These are phyloP conservation scores for Solanum pinnatisectum DNA, from an alignment of 257 asterid genomes.

Conservation along the genomic window DNA sequence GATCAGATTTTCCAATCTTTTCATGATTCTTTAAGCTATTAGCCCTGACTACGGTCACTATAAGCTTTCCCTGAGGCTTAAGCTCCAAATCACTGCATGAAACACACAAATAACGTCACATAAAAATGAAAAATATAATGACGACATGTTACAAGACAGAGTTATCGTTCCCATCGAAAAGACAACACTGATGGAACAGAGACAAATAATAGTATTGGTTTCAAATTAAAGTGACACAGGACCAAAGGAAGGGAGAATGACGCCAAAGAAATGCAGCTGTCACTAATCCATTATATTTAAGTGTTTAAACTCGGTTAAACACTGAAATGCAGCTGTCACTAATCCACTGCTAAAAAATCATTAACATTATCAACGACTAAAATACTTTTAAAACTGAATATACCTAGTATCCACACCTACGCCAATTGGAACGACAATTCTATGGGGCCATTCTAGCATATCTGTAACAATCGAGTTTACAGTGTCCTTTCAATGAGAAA, in stretches of 20 bases:
- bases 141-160: not conserved
- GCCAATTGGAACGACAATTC: conserved; percentile 95
- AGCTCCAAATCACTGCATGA: conserved; percentile 89
- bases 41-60: conserved; percentile 51
- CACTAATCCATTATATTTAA: not conserved
- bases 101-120: not conserved
- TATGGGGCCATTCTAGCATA: conserved; percentile 98
- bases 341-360: not conserved
- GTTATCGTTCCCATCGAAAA: not conserved
- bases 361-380: not conserved
- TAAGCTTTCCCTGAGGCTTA: conserved; percentile 88
- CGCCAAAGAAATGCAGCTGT: not conserved
- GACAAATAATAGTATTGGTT: not conserved
- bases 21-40: conserved; percentile 82
- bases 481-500: conserved; percentile 51
- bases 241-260: not conserved
- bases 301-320: not conserved
- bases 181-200: not conserved
- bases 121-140: not conserved
- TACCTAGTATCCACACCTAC: conserved; percentile 79
- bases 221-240: not conserved
- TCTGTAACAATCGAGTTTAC: conserved; percentile 73
- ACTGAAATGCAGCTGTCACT: not conserved
- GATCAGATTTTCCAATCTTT: conserved; percentile 94
- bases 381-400: not conserved